Evolutionary conservation across 257 asterid species (phyloP).

Genomic region (Scutellaria baicalensis): DNA sequence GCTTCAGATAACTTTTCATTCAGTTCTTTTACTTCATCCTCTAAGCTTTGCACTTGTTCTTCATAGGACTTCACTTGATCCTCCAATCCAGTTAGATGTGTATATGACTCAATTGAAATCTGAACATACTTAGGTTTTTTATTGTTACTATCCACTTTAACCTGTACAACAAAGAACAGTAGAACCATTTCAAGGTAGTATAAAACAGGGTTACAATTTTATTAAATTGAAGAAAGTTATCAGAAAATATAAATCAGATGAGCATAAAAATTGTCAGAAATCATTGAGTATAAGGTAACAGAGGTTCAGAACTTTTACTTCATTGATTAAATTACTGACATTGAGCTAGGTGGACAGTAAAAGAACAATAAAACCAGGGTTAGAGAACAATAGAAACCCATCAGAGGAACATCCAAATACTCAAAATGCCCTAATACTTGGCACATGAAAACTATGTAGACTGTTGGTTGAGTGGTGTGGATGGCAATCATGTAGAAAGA

Average conservation of each 20-base stretch:
- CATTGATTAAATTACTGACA: too few species aligned
- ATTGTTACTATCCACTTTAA: constrained; percentile 41
- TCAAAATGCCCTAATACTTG: too few species aligned
- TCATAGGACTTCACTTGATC: constrained; percentile 64
- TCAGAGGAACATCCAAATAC: too few species aligned
- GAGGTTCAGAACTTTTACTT: too few species aligned
- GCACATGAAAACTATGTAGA: too few species aligned
- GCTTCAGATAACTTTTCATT: constrained; percentile 78
- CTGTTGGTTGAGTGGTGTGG: too few species aligned
- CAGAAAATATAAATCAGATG: background rate
- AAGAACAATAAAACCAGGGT: too few species aligned
- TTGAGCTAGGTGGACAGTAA: too few species aligned
- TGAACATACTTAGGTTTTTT: constrained; percentile 82
- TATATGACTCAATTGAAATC: constrained; percentile 71
- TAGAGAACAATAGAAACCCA: too few species aligned
- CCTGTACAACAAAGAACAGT: constrained; percentile 22
- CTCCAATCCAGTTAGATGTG: constrained; percentile 83
- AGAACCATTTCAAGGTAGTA: background rate
- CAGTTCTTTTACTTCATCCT: constrained; percentile 68
- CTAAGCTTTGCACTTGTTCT: constrained; percentile 60
- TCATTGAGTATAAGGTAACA: too few species aligned
- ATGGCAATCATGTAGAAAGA: too few species aligned
- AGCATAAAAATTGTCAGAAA: background rate
- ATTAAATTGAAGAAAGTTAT: background rate
- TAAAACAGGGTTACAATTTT: background rate